Evolutionary conservation across 2,329 filamentous ascomycete species (phyloP).

Genomic region (Colletotrichum sp.): DNA sequence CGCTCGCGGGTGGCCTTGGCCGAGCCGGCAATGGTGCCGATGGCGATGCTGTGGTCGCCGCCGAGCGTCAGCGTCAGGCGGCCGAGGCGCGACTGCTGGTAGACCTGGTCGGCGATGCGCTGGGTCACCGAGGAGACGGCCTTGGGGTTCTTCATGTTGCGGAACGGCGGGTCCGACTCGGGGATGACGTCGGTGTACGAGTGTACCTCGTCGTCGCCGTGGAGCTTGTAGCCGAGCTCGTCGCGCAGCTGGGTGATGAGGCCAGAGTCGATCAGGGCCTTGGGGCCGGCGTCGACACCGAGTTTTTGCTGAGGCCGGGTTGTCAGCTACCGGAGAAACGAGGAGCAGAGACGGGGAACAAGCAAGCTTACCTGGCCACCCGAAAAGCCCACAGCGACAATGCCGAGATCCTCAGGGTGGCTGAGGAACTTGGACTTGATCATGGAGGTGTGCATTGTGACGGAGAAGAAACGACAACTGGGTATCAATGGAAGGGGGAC

Average conservation of each 20-base stretch:
- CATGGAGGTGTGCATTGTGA: slow-evolving; percentile 57
- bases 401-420: slow-evolving; percentile 79
- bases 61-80: slow-evolving; percentile 92
- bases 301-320: slow-evolving; percentile 71
- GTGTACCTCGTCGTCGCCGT: slow-evolving; percentile 84
- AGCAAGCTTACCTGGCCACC: slow-evolving; percentile 80
- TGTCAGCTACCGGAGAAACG: neutral
- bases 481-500: neutral
- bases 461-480: neutral
- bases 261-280: slow-evolving; percentile 86
- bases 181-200: slow-evolving; percentile 80
- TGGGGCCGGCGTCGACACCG: slow-evolving; percentile 89
- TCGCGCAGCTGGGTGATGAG: slow-evolving; percentile 82
- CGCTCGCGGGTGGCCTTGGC: slow-evolving; percentile 87
- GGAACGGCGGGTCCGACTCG: slow-evolving; percentile 75
- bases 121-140: slow-evolving; percentile 86
- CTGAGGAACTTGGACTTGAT: slow-evolving; percentile 77
- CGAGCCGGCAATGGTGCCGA: slow-evolving; percentile 88
- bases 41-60: slow-evolving; percentile 95
- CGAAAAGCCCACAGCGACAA: slow-evolving; percentile 95
- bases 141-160: slow-evolving; percentile 92
- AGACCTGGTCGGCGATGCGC: slow-evolving; percentile 82
- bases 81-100: slow-evolving; percentile 82
- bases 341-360: neutral
- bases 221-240: slow-evolving; percentile 87